Percentiles rank a stretch among this genome's conserved stretches.
These are phyloP conservation scores for Citrullus mucosospermus DNA, from an alignment of 306 rosid genomes.

Conservation along the genomic window DNA sequence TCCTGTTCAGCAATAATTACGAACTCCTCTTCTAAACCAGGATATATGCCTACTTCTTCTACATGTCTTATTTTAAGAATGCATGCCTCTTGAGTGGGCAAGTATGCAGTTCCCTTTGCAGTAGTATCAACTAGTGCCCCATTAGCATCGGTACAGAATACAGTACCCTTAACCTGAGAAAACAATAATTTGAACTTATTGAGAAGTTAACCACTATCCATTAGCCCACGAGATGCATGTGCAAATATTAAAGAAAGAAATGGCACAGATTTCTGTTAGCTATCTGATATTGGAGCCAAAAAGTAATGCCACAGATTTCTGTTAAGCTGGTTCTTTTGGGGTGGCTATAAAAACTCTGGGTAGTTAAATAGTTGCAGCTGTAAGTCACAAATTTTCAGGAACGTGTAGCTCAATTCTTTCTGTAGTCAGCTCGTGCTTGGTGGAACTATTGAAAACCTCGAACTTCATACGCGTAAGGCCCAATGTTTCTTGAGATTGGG, in stretches of 20 bases:
- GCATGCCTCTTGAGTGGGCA: constrained; percentile 64
- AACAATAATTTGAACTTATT: neutral
- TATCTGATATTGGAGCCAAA: neutral
- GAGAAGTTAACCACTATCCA: neutral
- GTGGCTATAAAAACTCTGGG: neutral
- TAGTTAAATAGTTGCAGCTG: neutral
- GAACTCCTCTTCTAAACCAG: constrained; percentile 72
- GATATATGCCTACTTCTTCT: constrained; percentile 60
- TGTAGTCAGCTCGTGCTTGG: neutral
- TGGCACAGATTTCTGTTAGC: neutral
- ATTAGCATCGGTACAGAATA: constrained; percentile 38
- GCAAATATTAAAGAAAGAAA: neutral
- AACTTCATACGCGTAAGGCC: neutral
- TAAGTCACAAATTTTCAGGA: neutral
- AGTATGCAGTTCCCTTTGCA: constrained; percentile 72
- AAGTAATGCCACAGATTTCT: neutral
- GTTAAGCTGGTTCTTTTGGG: neutral
- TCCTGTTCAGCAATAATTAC: constrained; percentile 63
- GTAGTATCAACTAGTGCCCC: constrained; percentile 82
- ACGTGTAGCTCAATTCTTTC: neutral
- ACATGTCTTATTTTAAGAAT: constrained; percentile 52
- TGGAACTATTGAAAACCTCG: neutral
- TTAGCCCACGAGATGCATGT: neutral
- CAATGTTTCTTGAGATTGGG: neutral
- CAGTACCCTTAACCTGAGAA: constrained; percentile 72